Conservation (phyloP, 2,329 filamentous ascomycete species). For the Periconia macrospinosa region DNA sequence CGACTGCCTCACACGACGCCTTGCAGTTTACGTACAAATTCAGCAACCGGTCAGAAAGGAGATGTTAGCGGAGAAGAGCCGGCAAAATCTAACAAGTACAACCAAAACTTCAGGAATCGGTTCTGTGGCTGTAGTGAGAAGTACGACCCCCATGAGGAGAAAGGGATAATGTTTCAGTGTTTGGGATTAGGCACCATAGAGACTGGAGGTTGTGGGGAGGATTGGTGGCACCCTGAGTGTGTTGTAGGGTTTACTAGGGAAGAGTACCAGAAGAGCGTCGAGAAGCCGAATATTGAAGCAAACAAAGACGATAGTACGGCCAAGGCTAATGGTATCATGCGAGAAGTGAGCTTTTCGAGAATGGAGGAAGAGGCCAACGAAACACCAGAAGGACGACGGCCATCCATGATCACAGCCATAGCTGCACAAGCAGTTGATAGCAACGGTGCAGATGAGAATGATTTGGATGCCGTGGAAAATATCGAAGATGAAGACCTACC, state of each 20-base stretch:
- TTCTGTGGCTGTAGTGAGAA: slow-evolving; percentile 90
- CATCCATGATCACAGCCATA: slow-evolving; percentile 19
- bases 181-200: slow-evolving; percentile 78
- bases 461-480: slow-evolving; percentile 48
- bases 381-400: slow-evolving; percentile 7
- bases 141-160: slow-evolving; percentile 86
- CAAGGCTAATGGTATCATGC: slow-evolving; percentile 17
- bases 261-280: slow-evolving; percentile 61
- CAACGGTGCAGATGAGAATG: slow-evolving; percentile 35
- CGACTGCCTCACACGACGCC: slow-evolving; percentile 70
- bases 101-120: slow-evolving; percentile 89
- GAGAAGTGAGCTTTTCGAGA: slow-evolving; percentile 14
- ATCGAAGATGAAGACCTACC: slow-evolving; percentile 63
- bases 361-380: slow-evolving; percentile 13
- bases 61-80: slow-evolving; percentile 75
- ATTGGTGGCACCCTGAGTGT: slow-evolving; percentile 97
- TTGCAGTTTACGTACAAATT: slow-evolving; percentile 75
- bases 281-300: slow-evolving; percentile 24
- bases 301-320: slow-evolving; percentile 1
- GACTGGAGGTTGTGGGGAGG: slow-evolving; percentile 88
- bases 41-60: slow-evolving; percentile 73
- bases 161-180: slow-evolving; percentile 98
- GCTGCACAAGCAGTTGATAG: slow-evolving; percentile 18
- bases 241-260: slow-evolving; percentile 77
- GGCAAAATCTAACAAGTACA: slow-evolving; percentile 78